Evolutionary conservation across 345 rosid genomes (phyloP), one percentile per base, ranked within the genome.

Genomic region (Melaleuca quinquenervia): DNA sequence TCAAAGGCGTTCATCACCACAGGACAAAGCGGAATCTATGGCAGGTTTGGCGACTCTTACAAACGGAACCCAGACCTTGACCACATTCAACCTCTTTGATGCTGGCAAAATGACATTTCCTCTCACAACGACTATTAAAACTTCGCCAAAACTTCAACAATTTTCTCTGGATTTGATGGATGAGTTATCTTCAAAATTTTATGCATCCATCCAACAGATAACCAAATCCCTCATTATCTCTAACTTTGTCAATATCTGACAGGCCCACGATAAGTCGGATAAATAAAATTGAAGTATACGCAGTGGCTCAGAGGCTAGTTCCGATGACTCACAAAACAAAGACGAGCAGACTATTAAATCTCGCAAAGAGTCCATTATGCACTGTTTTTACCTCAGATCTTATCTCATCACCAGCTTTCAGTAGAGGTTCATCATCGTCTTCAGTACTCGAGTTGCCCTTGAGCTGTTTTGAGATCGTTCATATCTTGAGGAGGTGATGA

Each of bases 61-160:
- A 90, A 93, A 95, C 0, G 99, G 98, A 91, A 97, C 98, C 99
- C 98, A 97, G 21, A 91, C 86, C 89, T 96, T 95, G 53, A 95
- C 91, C 89, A 92, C 91, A 82, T 92, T 88, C 87, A 94, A 92
- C 85, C 98, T 91, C 91, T 91, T 95, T 48, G 85, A 86, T 16
- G 96, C 88, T 50, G 98, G 95, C 76, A 97, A 88, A 83, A 94
- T 92, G 84, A 96, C 96, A 49, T 91, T 93, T 80, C 98, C 98
- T 70, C 88, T 92, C 21, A 94, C 94, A 0, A 97, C 86, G 98
- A 90, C 87, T 97, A 98, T 70, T 96, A 62, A 52, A 96, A 97
- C 90, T 95, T 97, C 16, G 96, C 86, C 8, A 94, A 86, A 88
- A 94, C 94, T 90, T 96, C 98, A 12, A 92, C 90, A 58, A 91